Percentiles rank a stretch among this genome's conserved stretches.
Conservation (phyloP, 805 yeast species). For the Pichia kluyveri region DNA sequence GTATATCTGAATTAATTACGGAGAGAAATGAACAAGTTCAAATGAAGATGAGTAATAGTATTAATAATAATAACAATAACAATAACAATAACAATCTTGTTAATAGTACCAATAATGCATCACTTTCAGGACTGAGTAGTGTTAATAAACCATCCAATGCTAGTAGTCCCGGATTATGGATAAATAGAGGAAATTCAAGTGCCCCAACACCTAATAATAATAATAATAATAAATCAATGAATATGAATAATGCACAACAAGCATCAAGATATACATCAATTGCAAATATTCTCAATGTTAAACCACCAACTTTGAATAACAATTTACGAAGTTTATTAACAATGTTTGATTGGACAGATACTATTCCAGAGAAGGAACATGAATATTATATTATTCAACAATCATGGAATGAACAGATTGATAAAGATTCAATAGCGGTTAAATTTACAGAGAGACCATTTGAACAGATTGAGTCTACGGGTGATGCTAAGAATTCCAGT, state of each 20-base stretch:
- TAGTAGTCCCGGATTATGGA: conserved; percentile 1
- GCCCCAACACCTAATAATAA: background rate
- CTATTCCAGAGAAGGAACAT: conserved; percentile 15
- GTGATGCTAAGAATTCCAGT: conserved; percentile 46
- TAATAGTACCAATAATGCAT: background rate
- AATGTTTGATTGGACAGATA: conserved; percentile 17
- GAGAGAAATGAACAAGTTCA: conserved; percentile 2
- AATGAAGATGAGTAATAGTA: conserved; percentile 11
- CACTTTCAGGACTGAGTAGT: background rate
- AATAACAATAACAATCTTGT: no score
- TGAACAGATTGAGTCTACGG: conserved; percentile 52
- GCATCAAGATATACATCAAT: conserved; percentile 2
- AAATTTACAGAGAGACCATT: conserved; percentile 38
- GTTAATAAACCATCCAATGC: background rate
- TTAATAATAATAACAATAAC: no score
- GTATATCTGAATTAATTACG: conserved; percentile 22
- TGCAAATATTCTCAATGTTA: conserved; percentile 20
- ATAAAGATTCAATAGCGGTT: conserved; percentile 15
- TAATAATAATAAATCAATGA: conserved; percentile 1
- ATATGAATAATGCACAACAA: background rate
- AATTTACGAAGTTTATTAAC: conserved; percentile 20
- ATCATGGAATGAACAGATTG: conserved; percentile 12
- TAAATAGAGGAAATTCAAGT: conserved; percentile 9
- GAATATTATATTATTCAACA: conserved; percentile 15
- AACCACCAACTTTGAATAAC: conserved; percentile 26